phyloP scores from a whole-genome alignment of 495 filamentous ascomycete genomes.

The Podospora pseudoanserina region DNA sequence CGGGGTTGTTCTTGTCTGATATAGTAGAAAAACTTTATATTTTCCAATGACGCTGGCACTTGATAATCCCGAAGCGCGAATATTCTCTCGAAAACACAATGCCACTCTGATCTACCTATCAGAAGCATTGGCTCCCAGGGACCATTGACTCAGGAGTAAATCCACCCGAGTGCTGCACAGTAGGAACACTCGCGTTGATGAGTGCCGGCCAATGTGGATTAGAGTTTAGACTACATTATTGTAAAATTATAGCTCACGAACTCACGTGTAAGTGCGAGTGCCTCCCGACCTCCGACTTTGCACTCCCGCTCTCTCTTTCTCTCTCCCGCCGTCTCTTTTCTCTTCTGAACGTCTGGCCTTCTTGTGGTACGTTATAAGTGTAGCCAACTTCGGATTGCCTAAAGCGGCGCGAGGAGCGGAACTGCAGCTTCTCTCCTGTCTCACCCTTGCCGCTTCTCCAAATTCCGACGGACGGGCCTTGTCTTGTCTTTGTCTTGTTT shows the following conservation, averaged over 20 bases:
- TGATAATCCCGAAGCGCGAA: neutral
- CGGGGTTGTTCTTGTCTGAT: neutral
- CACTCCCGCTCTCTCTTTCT: too few relatives aligned
- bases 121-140: neutral
- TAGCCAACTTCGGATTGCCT: conserved; percentile 3
- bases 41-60: neutral
- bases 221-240: neutral
- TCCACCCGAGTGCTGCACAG: neutral
- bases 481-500: too few relatives aligned
- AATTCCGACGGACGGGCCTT: conserved; percentile 3
- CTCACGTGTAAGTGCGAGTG: neutral
- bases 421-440: neutral
- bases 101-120: neutral
- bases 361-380: neutral
- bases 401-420: conserved; percentile 7
- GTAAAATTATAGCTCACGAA: neutral
- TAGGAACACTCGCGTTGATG: neutral
- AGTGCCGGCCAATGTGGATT: conserved; percentile 1
- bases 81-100: neutral
- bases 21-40: neutral
- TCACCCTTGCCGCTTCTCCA: conserved; percentile 4
- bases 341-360: neutral
- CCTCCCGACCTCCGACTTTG: neutral
- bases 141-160: neutral
- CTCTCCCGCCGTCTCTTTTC: neutral